Percentiles rank a stretch among this genome's conserved stretches.
Evolutionary conservation across 2,329 filamentous ascomycete species (phyloP).

Genomic region (Cucurbitaria berberidis): DNA sequence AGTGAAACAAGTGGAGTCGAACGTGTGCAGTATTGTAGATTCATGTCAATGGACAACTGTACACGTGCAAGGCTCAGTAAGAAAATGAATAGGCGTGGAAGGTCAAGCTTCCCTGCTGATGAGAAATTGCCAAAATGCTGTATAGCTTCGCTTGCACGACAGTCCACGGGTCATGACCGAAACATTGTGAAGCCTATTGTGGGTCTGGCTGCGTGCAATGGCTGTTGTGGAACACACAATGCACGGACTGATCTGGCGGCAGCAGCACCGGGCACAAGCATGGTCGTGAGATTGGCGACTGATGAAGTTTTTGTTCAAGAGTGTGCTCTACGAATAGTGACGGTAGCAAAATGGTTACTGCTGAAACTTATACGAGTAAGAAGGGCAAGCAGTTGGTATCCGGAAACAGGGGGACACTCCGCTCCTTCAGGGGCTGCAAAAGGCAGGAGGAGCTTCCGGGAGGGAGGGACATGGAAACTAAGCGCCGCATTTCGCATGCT

Average conservation of each 20-base stretch:
- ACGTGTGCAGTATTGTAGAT: slow-evolving; percentile 25
- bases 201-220: slow-evolving; percentile 37
- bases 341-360: neutral
- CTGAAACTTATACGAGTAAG: neutral
- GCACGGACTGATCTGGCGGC: slow-evolving; percentile 49
- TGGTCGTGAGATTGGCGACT: neutral
- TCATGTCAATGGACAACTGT: slow-evolving; percentile 3
- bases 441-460: neutral
- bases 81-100: neutral
- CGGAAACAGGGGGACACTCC: neutral
- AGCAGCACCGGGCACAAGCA: slow-evolving; percentile 25
- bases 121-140: slow-evolving; percentile 1
- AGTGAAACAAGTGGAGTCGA: slow-evolving; percentile 45
- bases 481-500: neutral
- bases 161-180: slow-evolving; percentile 13
- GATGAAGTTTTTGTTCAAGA: neutral
- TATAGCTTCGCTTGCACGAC: slow-evolving; percentile 7
- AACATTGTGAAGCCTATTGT: slow-evolving; percentile 35
- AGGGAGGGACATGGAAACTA: slow-evolving; percentile 2
- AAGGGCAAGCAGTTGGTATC: neutral
- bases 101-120: slow-evolving; percentile 3
- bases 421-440: neutral
- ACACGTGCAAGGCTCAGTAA: neutral
- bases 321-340: neutral
- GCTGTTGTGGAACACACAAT: slow-evolving; percentile 27